Evolutionary conservation across 176 grass and related monocot species (phyloP).

Genomic region (Hordeum marinum): DNA sequence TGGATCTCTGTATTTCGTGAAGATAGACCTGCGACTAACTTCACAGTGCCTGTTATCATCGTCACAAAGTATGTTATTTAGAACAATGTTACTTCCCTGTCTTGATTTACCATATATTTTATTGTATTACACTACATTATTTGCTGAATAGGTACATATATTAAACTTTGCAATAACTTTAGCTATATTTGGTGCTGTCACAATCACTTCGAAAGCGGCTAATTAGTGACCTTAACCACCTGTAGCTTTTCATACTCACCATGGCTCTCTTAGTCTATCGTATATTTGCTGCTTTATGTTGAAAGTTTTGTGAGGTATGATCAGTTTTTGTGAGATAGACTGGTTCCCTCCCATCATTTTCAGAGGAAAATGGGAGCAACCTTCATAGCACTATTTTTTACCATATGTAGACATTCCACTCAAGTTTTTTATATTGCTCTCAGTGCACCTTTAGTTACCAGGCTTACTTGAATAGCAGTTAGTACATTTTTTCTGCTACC

Average conservation of each 20-base stretch:
- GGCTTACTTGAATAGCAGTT: neutral
- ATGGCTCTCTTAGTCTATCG: slow-evolving; percentile 1
- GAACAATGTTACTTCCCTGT: neutral
- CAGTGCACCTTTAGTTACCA: neutral
- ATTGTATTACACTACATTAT: slow-evolving; percentile 3
- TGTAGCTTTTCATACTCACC: neutral
- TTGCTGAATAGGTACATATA: neutral
- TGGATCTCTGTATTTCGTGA: neutral
- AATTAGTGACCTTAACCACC: neutral
- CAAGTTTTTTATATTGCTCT: neutral
- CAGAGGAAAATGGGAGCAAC: neutral
- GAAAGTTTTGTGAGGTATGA: neutral
- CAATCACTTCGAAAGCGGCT: neutral
- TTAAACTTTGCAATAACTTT: neutral
- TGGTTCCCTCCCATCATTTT: neutral
- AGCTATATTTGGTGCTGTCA: neutral
- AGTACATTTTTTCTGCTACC: neutral
- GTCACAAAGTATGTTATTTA: neutral
- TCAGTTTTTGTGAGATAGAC: neutral
- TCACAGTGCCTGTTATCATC: neutral
- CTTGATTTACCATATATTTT: neutral
- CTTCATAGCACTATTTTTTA: neutral
- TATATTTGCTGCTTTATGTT: neutral
- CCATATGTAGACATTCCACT: neutral
- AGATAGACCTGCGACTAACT: neutral